Evolutionary conservation across 2,329 filamentous ascomycete species (phyloP), one percentile per base, ranked within the genome.

Genomic region (Sporothrix brasiliensis): DNA sequence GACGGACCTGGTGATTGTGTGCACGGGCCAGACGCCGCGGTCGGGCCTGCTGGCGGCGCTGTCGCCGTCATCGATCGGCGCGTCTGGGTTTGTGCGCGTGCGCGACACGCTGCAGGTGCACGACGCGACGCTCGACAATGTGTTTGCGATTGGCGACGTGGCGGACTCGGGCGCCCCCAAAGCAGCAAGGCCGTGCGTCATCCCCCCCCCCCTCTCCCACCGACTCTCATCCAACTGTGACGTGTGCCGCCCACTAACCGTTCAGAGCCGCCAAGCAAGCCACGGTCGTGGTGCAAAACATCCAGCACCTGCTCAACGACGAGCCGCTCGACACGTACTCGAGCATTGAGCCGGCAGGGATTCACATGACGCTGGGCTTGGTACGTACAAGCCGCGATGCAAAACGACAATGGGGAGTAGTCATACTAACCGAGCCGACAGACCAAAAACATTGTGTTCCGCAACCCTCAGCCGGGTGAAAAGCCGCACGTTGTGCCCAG

Each of bases 141-240:
- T 91, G 3, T 91, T 88, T 74, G 86, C 85, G 1, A 84, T 87
- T 30, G 89, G 89, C n/a, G 89, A 91, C 72, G 85, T 91, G 6
- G 84, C 87, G 9, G 85, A 86, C 44, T 83, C 83, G 0, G 80
- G 82, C 0, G 80, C 80, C 0, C 78, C 79, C 52, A 84, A 83
- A 4, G 70, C 70, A 10, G 72, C 72, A 1, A 44, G 72, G 16
- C 72, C 72, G 56, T 63, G 16, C 7, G 61, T 53, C 6, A 1
- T 24, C 24, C 24, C 24, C n/a, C n/a, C n/a, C 11, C 16, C 34
- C 34, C 34, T 34, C 34, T 34, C 34, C 34, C 34, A 9, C 11
- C 4, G 11, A 16, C 19, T 21, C 24, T 16, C 24, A 30, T 49
- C 16, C 5, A 44, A 5, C 1, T 47, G 13, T 14, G 13, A 5